Evolutionary conservation across 139 green algal species (phyloP), one percentile per base, ranked within the genome.

Genomic region (Chlamydomonas incerta): DNA sequence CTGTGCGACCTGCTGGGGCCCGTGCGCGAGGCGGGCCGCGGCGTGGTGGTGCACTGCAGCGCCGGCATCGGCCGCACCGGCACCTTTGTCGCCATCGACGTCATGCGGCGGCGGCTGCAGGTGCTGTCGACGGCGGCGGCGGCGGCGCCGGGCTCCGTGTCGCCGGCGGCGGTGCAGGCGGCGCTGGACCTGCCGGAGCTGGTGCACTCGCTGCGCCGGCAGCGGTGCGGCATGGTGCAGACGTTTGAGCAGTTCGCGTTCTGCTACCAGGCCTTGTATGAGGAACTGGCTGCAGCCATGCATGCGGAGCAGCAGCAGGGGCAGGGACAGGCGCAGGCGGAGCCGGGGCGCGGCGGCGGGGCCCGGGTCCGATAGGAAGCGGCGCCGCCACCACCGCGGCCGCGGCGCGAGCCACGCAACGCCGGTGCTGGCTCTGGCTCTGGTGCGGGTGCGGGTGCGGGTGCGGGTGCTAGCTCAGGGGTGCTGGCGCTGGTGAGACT

Each of bases 141-240:
- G 41, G 63, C 58, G 20, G 26, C 24, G 58, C 82, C 74, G 70
- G 60, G 69, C 28, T 74, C 66, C 60, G 65, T 76, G 26, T 57
- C 72, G 63, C 58, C 18, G 18, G 85, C 71, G 35, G 85, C 76
- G 20, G 63, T 80, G 31, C 0, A 33, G 34, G 67, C 82, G 20
- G 95, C 94, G 11, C 81, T 97, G 31, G 82, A 96, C 87, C 63
- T 98, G 33, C 88, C 89, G 9, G 72, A 81, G 21, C 77, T 97
- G 20, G 92, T 98, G 46, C 57, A 85, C 2, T 71, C 82, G n/a
- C 79, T 98, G 69, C 92, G 96, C 13, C 74, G 87, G 62, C 94
- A 98, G 90, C 92, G 96, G 34, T 74, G 85, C 35, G 96, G 96
- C 83, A 98, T 97, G 94, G 96, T 99, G 69, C 96, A 99, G 90